A percentile compares a stretch with the other conserved stretches of the same genome.
phyloP scores from a whole-genome alignment of 257 asterid genomes.

The Buddleja alternifolia region DNA sequence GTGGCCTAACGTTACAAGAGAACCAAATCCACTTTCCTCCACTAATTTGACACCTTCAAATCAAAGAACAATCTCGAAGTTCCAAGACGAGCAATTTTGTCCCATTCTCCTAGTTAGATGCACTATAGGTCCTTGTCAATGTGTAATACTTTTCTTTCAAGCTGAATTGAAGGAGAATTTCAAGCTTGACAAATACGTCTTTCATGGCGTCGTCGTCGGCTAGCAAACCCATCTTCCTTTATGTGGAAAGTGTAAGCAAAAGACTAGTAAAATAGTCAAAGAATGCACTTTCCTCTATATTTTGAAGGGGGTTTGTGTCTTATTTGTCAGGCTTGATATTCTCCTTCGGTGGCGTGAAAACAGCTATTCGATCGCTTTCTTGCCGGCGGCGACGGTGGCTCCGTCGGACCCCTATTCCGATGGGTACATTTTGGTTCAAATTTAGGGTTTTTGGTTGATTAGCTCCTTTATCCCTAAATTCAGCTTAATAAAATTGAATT shows the following conservation, averaged over 20 bases:
- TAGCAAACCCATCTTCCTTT: background rate
- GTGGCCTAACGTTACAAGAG: background rate
- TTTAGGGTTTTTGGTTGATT: constrained; percentile 24
- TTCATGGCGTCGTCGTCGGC: constrained; percentile 10
- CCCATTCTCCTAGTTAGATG: constrained; percentile 19
- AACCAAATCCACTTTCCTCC: background rate
- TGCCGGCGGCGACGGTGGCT: background rate
- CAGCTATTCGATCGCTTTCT: constrained; percentile 22
- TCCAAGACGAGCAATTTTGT: background rate
- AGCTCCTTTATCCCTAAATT: background rate
- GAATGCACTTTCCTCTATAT: background rate
- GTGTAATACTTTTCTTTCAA: background rate
- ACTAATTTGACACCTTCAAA: background rate
- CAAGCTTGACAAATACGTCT: constrained; percentile 39
- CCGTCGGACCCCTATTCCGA: background rate
- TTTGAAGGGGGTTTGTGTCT: constrained; percentile 11
- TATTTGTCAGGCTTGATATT: constrained; percentile 62
- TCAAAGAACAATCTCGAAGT: background rate
- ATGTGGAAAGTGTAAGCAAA: background rate
- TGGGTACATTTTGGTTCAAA: background rate
- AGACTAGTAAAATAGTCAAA: constrained; percentile 13
- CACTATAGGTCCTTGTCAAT: background rate
- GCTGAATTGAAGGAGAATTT: constrained; percentile 40
- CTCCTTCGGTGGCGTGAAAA: constrained; percentile 45
- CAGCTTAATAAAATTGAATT: background rate